Base-by-base conservation (phyloP, 73 alveolate species). In the Uronychia binucleata region DNA sequence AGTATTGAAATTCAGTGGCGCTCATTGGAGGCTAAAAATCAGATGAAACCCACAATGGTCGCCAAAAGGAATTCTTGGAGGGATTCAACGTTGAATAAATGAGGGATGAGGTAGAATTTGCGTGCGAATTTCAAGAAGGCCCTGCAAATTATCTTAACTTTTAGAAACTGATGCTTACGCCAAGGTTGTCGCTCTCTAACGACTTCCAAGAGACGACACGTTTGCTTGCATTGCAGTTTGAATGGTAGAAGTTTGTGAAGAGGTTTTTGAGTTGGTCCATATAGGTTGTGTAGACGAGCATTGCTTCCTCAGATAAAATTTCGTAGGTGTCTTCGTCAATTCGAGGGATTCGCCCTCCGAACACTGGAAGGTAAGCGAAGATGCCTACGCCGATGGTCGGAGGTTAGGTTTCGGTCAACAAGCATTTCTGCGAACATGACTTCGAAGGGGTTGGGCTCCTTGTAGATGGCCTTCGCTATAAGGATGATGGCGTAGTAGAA, bases 361-460 rank as follows among this genome's bases (percentile, higher is more conserved):
- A 77, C 78, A 93, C 92, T 81, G 84, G n/a, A 30, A 29, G 27
- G 31, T 57, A 30, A 30, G 14, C 14, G 33, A 26, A n/a, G 1
- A 26, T 0, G 11, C 74, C 32, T 86, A 86, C 92, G 78, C 59
- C 92, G 46, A 46, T 1, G 30, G 83, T 86, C 92, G 57, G 78
- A 86, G 46, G 96, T 77, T 78, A 89, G 67, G 29, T 84, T 88
- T 34, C 83, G 77, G 81, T 93, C 97, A 57, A 89, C 92, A 0
- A 93, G 87, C 89, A 93, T 80, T 30, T 91, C 74, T 27, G 95
- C 58, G 80, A 93, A 89, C 95, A 93, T 93, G 1, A 90, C 81
- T 46, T 93, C 97, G 60, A 93, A 83, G n/a, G 97, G 97, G 59
- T 88, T 77, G 0, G 79, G 85, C 57, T 93, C 97, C 0, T 93